Conservation (phyloP, 1,284 basidiomycete species). For the Cutaneotrichosporon cavernicola region DNA sequence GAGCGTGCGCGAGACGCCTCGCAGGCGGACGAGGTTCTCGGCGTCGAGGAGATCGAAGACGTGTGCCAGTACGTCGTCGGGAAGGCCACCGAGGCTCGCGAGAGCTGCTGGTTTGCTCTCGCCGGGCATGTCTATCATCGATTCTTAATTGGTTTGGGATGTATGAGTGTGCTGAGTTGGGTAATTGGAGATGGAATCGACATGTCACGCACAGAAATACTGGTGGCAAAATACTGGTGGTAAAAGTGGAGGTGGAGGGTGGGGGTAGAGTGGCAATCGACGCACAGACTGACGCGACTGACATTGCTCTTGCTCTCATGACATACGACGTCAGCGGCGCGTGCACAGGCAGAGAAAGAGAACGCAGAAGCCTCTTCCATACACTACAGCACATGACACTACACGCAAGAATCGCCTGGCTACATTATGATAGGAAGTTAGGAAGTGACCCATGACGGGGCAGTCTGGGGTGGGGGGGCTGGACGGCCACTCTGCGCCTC, state of each 20-base stretch:
- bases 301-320: neutral
- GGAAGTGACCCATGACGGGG: constrained; percentile 5
- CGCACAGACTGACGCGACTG: constrained; percentile 13
- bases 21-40: constrained; percentile 27
- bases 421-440: constrained; percentile 1
- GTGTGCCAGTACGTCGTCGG: constrained; percentile 41
- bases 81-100: constrained; percentile 35
- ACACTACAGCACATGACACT: constrained; percentile 7
- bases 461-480: neutral
- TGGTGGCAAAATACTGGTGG: neutral
- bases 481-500: constrained; percentile 20
- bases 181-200: neutral
- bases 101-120: neutral
- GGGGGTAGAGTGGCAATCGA: neutral
- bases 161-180: neutral
- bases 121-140: neutral
- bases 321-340: neutral
- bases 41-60: constrained; percentile 33
- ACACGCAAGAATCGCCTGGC: neutral
- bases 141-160: neutral
- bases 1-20: constrained; percentile 19
- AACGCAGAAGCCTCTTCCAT: constrained; percentile 1
- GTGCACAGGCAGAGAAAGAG: neutral
- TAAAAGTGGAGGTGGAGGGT: constrained; percentile 1
- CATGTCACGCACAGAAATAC: neutral